phyloP scores from a whole-genome alignment of 2,329 filamentous ascomycete species.

The Cryphonectria carpinicola region DNA sequence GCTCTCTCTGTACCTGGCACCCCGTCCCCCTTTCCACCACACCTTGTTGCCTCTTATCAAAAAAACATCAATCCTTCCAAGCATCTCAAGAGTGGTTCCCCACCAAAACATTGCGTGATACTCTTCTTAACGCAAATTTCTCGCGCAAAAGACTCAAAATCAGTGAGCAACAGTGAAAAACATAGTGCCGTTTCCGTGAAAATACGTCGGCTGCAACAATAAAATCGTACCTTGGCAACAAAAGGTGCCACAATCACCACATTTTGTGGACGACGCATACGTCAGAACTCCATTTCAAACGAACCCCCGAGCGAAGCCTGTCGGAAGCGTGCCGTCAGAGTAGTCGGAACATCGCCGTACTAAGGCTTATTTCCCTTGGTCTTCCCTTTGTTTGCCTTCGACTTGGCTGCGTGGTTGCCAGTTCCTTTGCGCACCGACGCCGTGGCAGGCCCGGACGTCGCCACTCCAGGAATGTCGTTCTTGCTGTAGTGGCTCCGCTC shows the following conservation, averaged over 20 bases:
- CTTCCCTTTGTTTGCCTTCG: slow-evolving; percentile 24
- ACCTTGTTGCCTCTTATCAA: neutral
- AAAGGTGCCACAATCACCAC: neutral
- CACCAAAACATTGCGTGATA: neutral
- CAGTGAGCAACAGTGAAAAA: neutral
- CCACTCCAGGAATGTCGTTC: slow-evolving; percentile 39
- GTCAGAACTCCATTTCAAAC: slow-evolving; percentile 29
- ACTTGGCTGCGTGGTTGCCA: slow-evolving; percentile 18
- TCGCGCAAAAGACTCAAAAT: neutral
- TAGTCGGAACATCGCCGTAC: slow-evolving; percentile 21
- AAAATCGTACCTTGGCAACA: neutral
- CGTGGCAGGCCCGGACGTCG: slow-evolving; percentile 32
- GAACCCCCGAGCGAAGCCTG: slow-evolving; percentile 24
- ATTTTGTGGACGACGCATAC: neutral
- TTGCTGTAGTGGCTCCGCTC: slow-evolving; percentile 59
- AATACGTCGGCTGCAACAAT: neutral
- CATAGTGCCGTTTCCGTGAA: neutral
- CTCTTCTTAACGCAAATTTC: neutral
- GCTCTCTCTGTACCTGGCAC: neutral
- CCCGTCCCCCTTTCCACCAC: neutral
- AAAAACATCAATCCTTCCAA: neutral
- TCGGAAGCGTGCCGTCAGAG: slow-evolving; percentile 23
- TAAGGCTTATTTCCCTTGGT: slow-evolving; percentile 28
- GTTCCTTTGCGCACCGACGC: slow-evolving; percentile 25
- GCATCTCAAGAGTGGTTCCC: neutral